Evolutionary conservation across 169 alveolate species (phyloP), one percentile per base, ranked within the genome.

Genomic region (Eimeria falciformis): DNA sequence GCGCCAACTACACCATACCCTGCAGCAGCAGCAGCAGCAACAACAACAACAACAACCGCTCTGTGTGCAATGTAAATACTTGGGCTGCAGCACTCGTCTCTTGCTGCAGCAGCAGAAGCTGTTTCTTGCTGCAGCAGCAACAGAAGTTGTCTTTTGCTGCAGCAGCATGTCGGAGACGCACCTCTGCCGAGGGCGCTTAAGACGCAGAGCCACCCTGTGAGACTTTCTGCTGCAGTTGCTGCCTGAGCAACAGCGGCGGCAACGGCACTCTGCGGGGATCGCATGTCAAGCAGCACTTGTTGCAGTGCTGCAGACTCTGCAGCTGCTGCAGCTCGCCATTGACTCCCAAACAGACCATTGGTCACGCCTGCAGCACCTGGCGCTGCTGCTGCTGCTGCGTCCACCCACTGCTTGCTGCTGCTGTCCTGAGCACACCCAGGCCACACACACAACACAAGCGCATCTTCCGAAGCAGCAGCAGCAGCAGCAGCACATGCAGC

Each of bases 171-270:
- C 40, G 40, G 40, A 33, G 40, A 33, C 40, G 17, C 29, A 62
- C 73, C 73, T n/a, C 23, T 62, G 23, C 73, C 73, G 1, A 62
- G 3, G 29, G 73, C 73, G 73, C 3, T 62, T 62, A 62, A 62
- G 3, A 62, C 73, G 73, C 73, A 62, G 40, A 62, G 73, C 73
- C 73, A 62, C 37, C 73, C 73, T 7, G 73, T 62, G 73, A 62
- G 73, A 1, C 37, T 1, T 62, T 62, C 73, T 62, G 73, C 73
- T 3, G 73, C 73, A 62, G 73, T 62, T 62, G 73, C 73, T 62
- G 73, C 73, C 9, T 18, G 37, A 5, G 73, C 73, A 1, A 23
- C 73, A 21, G 73, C 73, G 1, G 73, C 73, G 6, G 33, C 73
- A 18, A n/a, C 33, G n/a, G 73, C 73, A 18, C 33, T 62, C 14